Base-by-base conservation (phyloP, 1,284 basidiomycete species). In the Cutaneotrichosporon cyanovorans region DNA sequence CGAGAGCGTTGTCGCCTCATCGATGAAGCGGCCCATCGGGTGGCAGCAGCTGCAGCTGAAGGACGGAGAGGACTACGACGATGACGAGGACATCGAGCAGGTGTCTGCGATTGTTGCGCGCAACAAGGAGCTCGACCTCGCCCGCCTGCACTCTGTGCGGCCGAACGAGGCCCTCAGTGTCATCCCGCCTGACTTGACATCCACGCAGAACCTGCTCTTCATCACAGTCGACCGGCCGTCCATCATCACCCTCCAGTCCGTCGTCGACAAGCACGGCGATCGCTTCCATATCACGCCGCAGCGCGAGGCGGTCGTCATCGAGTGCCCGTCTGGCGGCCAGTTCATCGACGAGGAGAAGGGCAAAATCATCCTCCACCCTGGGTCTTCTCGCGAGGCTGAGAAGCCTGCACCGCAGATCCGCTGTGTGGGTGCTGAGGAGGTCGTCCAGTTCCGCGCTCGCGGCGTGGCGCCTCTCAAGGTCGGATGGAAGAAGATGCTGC, bases 391-490 rank as follows among this genome's bases (percentile, higher is more conserved):
- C 6, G 32, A 34, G 32, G n/a, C n/a, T n/a, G 15, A 20, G 28
- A 12, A 11, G 4, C 30, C 21, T 15, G 49, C 51, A 22, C 69
- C 73, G 44, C 70, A 73, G 8, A 68, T 83, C 37, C 80, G 81
- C n/a, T 91, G 88, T 64, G 77, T 78, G 21, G 85, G 84, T 4
- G 79, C 80, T 32, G 78, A 82, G 37, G 77, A 81, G 34, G 77
- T 81, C 41, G 62, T 82, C 11, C 73, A 82, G 48, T 73, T 90
- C 58, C 76, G 82, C 48, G 82, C 87, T 7, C 76, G 75, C 49
- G 88, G 88, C 7, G 82, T 89, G 1, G 83, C 86, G 18, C 84
- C 87, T 5, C 75, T 91, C 53, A 83, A 80, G 58, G 75, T 89
- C 40, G 77, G 79, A 33, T 91, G 86, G 85, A 77, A 78, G 59